Evolutionary conservation across 345 rosid species (phyloP), one percentile per base, ranked within the genome.

Genomic region (Schrenkiella parvula): DNA sequence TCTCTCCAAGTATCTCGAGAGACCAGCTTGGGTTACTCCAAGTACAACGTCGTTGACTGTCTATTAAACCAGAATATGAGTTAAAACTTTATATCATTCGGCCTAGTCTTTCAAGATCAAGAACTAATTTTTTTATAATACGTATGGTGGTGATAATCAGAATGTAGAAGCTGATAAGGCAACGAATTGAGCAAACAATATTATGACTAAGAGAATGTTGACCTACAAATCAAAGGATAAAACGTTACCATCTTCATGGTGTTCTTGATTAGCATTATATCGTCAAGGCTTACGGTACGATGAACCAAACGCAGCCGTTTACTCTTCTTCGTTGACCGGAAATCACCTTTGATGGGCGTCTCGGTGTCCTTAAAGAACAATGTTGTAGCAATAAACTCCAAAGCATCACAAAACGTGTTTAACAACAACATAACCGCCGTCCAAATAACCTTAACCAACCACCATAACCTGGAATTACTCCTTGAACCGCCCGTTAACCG

Each of bases 21-120:
- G 83, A 29, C 83, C 88, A 62, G 89, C 92, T 47, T 89, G 88
- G 21, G 86, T 81, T 38, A 83, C 72, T 54, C 93, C 98, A 50
- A 88, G 38, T 19, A 87, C 25, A 3, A 92, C 92, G 67, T 92
- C 96, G 17, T 88, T 89, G 53, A 89, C 66, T 4, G 97, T 91
- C 55, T 52, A n/a, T 17, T 14, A 26, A 26, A 52, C 58, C 58
- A 14, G 9, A 52, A 52, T 9, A 12, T 11, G 34, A 6, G 34
- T 1, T 6, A 5, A 31, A 0, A 32, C 2, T 7, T 32, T 32
- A 32, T 8, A 32, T 9, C 35, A 32, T 8, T 32, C 10, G 35
- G 8, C 2, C 35, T 32, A 32, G 35, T 2, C 2, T 32, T 8
- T 32, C 10, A 31, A 31, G 34, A 31, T 31, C 34, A 8, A 6